Base-by-base conservation (phyloP, 805 yeast species). In the Sungouiozyma ichnusensis region DNA sequence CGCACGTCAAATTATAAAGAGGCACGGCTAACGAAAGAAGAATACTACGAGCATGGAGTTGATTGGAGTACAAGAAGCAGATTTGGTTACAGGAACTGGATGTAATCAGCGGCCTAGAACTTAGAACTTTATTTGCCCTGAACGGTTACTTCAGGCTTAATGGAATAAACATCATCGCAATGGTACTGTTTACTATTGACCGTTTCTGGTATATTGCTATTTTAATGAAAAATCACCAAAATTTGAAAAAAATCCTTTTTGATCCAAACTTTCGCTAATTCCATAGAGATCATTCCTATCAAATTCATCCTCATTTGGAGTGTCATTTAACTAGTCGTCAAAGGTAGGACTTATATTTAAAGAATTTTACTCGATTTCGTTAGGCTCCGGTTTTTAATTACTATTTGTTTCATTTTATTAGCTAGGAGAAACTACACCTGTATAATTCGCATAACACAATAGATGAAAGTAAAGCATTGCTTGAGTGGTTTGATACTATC, bases 11-110 rank as follows among this genome's bases (percentile, higher is more conserved):
- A 55, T 34, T 66, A 71, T 43, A 63, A 67, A 16, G 68, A 73
- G 33, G 73, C 80, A 15, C 69, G 77, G 42, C 77, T 92, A 5
- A 72, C 94, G 0, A 75, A 79, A 45, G 76, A 77, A 43, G 97
- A 92, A 39, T 92, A 87, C 53, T 71, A 75, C 48, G 98, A 92
- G 60, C 81, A 85, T 55, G 98, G 98, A 0, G 45, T 57, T 0
- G 70, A 66, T 17, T 68, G 72, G 72, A 54, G 64, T n/a, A 60
- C 64, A 13, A 63, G 60, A 41, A 56, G 62, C 38, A 58, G 72
- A 38, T 68, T 68, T 48, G 71, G 72, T 2, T 68, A 60, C 44
- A 69, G 67, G 41, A 57, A 58, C 33, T 61, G 63, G 63, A 48
- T 59, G 29, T 24, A 24, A 24, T n/a, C n/a, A n/a, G n/a, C n/a